A percentile compares a stretch with the other conserved stretches of the same genome.
These are phyloP conservation scores for Medicago arabica DNA, from an alignment of 306 rosid genomes.

Conservation along the genomic window DNA sequence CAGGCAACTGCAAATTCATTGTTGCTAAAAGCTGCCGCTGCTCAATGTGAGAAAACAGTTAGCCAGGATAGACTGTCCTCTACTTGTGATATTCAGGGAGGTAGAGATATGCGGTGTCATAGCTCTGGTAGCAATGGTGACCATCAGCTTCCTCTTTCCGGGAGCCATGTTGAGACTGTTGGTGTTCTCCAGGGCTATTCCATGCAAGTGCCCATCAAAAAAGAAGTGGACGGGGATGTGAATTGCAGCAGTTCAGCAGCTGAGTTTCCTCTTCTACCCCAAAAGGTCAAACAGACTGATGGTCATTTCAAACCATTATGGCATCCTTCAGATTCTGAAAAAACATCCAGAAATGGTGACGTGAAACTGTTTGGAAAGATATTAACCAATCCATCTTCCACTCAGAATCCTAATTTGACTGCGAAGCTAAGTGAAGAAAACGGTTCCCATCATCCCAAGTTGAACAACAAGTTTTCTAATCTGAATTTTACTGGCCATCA, in stretches of 20 bases:
- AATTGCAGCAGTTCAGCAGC: conserved; percentile 49
- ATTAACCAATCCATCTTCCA: conserved; percentile 66
- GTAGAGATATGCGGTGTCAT: conserved; percentile 43
- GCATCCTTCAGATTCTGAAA: conserved; percentile 64
- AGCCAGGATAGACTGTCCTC: conserved; percentile 61
- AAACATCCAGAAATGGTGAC: conserved; percentile 75
- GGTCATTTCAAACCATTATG: conserved; percentile 44
- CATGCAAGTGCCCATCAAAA: conserved; percentile 48
- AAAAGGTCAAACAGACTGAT: conserved; percentile 45
- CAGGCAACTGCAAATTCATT: conserved; percentile 47
- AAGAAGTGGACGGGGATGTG: conserved; percentile 58
- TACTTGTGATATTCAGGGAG: conserved; percentile 52
- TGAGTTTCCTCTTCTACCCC: conserved; percentile 60
- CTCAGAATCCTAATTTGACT: conserved; percentile 52
- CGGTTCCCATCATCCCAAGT: conserved; percentile 48
- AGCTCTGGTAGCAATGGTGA: conserved; percentile 51
- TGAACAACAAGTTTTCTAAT: conserved; percentile 56
- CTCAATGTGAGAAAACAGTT: conserved; percentile 50
- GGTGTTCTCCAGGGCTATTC: conserved; percentile 64
- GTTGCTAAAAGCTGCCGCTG: conserved; percentile 43
- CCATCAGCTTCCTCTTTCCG: conserved; percentile 45
- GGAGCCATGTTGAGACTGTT: conserved; percentile 48
- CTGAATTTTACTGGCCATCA: conserved; percentile 55
- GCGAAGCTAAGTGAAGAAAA: conserved; percentile 58
- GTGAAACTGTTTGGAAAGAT: conserved; percentile 94